Conservation (phyloP, 106 monocot species). For the Narthecium ossifragum region DNA sequence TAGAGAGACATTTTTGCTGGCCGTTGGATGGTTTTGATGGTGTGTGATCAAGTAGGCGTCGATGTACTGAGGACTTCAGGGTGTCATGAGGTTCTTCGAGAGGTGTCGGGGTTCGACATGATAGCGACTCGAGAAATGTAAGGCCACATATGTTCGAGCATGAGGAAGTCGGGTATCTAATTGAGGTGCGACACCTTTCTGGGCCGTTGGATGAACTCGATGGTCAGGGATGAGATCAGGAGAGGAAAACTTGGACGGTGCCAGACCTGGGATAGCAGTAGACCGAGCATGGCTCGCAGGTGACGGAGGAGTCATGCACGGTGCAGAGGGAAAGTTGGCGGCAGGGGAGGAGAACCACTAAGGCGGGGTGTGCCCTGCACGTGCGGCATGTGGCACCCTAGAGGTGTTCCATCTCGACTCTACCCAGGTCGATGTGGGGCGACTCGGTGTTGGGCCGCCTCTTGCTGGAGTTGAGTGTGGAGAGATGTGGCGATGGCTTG, state of each 20-base stretch:
- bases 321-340: conserved; percentile 46
- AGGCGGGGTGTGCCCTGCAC: conserved; percentile 10
- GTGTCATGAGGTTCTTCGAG: no score
- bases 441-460: conserved; percentile 14
- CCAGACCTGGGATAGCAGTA: conserved; percentile 31
- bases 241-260: conserved; percentile 33
- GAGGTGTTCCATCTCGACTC: conserved; percentile 9
- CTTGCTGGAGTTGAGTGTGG: conserved; percentile 26
- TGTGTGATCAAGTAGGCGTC: no score
- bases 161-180: no score
- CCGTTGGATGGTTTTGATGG: no score
- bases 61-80: no score
- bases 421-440: conserved; percentile 9
- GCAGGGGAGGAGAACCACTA: conserved; percentile 46
- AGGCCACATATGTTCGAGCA: no score
- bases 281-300: conserved; percentile 23
- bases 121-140: no score
- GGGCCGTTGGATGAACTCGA: no score
- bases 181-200: no score
- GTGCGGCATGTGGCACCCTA: conserved; percentile 24
- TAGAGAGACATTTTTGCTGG: no score
- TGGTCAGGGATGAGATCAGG: no score
- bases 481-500: conserved; percentile 20
- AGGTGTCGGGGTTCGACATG: no score
- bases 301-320: conserved; percentile 22